Evolutionary conservation across 139 green algal species (phyloP), one percentile per base, ranked within the genome.

Genomic region (Chlorella sp.): DNA sequence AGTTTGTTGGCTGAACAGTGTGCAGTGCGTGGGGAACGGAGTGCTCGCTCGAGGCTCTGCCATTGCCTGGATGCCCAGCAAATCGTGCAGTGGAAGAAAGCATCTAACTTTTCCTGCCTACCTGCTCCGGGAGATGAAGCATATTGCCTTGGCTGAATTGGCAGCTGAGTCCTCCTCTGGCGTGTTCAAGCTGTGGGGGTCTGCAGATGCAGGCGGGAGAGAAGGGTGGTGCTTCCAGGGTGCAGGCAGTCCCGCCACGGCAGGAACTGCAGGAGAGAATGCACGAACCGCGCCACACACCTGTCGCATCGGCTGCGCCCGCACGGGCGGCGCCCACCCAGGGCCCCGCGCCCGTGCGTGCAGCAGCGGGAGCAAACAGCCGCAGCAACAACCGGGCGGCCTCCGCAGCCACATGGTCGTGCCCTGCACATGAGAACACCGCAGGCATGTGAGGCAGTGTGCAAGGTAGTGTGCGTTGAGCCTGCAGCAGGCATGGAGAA

Each of bases 321-420:
- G 33, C n/a, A n/a, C 40, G 29, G 17, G 66, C 46, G 21, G 25
- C 46, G 40, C 38, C 69, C 31, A 29, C 38, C 77, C 83, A 85
- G 56, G 86, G 71, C 8, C 51, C 53, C 38, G 68, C 58, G 0
- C 92, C 92, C 25, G 65, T 68, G 5, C 88, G 61, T 1, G 76
- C 83, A 1, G 88, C 71, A 4, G 74, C 73, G 19, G 92, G 91
- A 5, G 91, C 83, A 74, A 87, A 94, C 55, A 97, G 78, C 11
- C 93, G 76, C 31, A 84, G 67, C 65, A 97, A 83, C 51, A 97
- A 84, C 31, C 91, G 80, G 27, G 82, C 86, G 5, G 88, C 91
- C 83, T 97, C 93, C 8, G 82, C 77, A 0, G 87, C 83, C 15
- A 95, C 84, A 27, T 89, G 82, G 48, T 94, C 88, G 35, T 85